A percentile compares a stretch with the other conserved stretches of the same genome.
These are phyloP conservation scores for Abrus pulchellus DNA, from an alignment of 306 rosid species.

Conservation along the genomic window DNA sequence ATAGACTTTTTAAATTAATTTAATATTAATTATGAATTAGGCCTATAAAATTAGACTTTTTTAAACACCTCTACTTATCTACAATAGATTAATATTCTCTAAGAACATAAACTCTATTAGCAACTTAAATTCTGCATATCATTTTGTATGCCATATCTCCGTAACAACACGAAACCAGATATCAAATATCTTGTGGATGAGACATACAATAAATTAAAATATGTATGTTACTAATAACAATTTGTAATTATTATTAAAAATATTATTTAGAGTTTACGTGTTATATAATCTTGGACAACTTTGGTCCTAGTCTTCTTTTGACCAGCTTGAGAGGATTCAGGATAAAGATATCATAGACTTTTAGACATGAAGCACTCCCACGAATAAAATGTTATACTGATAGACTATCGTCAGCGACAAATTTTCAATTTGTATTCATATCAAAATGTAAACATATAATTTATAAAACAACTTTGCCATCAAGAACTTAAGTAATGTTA, in stretches of 20 bases:
- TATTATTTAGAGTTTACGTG: neutral
- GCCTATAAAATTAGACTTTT: too few relatives aligned
- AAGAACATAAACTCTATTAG: neutral
- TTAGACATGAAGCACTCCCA: neutral
- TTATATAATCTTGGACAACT: too few relatives aligned
- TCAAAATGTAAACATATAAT: neutral
- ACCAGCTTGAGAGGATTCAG: neutral
- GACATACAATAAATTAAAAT: constrained; percentile 1
- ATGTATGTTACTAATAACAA: neutral
- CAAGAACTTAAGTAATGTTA: too few relatives aligned
- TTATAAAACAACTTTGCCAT: neutral
- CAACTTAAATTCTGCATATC: too few relatives aligned
- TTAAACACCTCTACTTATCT: neutral
- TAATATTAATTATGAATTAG: too few relatives aligned
- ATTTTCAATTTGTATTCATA: neutral
- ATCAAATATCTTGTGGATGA: neutral
- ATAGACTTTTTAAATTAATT: too few relatives aligned
- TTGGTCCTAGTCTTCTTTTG: neutral
- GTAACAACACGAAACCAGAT: neutral
- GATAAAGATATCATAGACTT: neutral
- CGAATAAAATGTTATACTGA: neutral
- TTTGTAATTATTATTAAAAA: neutral
- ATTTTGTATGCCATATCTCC: neutral
- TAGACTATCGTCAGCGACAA: neutral
- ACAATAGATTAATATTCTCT: neutral